Base-by-base conservation (phyloP, 2,329 filamentous ascomycete species). In the Neofusicoccum parvum region DNA sequence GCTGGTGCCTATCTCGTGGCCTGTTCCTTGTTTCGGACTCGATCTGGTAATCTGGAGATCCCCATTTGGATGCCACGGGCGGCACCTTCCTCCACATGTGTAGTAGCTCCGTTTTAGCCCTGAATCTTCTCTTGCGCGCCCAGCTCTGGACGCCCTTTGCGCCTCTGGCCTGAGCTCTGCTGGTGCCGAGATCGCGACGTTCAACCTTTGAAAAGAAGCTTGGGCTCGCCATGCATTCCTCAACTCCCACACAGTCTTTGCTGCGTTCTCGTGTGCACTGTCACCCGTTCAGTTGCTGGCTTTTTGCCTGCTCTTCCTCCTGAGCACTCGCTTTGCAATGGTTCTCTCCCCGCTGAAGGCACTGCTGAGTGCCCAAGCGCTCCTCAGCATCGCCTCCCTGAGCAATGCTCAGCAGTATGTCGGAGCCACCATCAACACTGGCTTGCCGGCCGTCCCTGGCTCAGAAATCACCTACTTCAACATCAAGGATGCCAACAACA, bases 401-500 rank as follows among this genome's bases (percentile, higher is more conserved):
- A 27, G 41, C 49, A 46, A 14, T 15, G 62, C 65, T 11, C 65
- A 67, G 51, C 65, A 67, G 43, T 67, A 53, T 60, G 60, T 17
- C 17, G 65, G 65, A 12, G 45, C 48, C 5, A 59, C 34, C 15
- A 59, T 67, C 17, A 51, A 23, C 20, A 65, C 45, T 10, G 36
- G 62, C 2, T 51, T 67, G n/a, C 65, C 62, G 2, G 2, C 20
- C 9, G 65, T 67, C 7, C 60, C 65, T 15, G 65, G 65, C 43
- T 34, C 60, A 2, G 65, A 67, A 20, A 32, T 67, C 50, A 50
- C 65, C 7, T 67, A 58, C 32, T 67, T 64, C 51, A 67, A 65
- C 27, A 67, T 67, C 45, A 62, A 51, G 17, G 62, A 64, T 46
- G 5, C 43, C 7, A 64, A 65, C 7, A 59, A 17, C 3, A 54